Evolutionary conservation across 768 basidiomycete genomes (phyloP).

Genomic region (Termitomyces titanicus): DNA sequence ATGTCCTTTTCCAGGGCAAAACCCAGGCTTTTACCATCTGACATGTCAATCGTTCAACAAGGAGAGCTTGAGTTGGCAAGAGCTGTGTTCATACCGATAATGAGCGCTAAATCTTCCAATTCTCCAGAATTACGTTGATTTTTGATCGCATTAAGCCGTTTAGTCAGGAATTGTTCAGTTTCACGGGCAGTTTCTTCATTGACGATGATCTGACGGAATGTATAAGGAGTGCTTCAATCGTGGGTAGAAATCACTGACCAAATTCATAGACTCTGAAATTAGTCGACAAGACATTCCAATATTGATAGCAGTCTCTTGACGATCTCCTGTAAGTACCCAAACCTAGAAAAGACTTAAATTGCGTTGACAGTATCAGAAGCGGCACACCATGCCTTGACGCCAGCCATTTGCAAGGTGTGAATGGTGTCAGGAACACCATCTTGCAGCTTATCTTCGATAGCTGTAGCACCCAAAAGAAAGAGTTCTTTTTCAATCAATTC

Average conservation of each 20-base stretch:
- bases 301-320: slow-evolving; percentile 99
- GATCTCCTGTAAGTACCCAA: slow-evolving; percentile 97
- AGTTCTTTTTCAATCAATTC: slow-evolving; percentile 96
- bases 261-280: slow-evolving; percentile 97
- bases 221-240: not conserved
- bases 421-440: slow-evolving; percentile 99
- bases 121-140: slow-evolving; percentile 90
- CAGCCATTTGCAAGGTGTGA: slow-evolving; percentile 95
- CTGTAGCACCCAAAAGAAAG: slow-evolving; percentile 91
- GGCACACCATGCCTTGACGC: slow-evolving; percentile 72
- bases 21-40: slow-evolving; percentile 92
- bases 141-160: slow-evolving; percentile 88
- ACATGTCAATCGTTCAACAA: slow-evolving; percentile 7
- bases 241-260: slow-evolving; percentile 50
- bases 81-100: slow-evolving; percentile 64
- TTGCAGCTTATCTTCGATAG: slow-evolving; percentile 97
- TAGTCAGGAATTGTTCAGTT: slow-evolving; percentile 83
- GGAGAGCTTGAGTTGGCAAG: not conserved
- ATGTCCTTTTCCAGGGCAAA: slow-evolving; percentile 93
- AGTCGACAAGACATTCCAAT: slow-evolving; percentile 97
- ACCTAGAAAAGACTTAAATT: slow-evolving; percentile 44
- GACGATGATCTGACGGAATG: slow-evolving; percentile 70
- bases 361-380: not conserved
- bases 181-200: slow-evolving; percentile 84
- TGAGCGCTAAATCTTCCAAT: slow-evolving; percentile 88